These are phyloP conservation scores for Talaromyces sp. DNA, from an alignment of 2,329 filamentous ascomycete genomes.

Conservation along the genomic window DNA sequence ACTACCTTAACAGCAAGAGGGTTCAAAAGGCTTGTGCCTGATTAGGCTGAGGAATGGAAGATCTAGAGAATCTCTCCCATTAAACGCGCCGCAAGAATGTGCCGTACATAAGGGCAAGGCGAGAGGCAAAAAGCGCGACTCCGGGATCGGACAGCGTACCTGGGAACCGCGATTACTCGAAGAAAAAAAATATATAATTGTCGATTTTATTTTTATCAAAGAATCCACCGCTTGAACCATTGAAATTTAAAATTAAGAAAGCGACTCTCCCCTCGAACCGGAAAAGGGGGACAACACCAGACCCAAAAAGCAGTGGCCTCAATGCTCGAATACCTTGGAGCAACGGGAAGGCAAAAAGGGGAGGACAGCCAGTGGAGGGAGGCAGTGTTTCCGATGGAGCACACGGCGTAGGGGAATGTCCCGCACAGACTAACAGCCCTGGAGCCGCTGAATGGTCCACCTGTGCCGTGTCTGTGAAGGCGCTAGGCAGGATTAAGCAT, in stretches of 20 bases:
- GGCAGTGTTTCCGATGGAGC: conserved; percentile 5
- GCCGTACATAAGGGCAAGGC: too few species aligned
- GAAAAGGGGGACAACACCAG: conserved; percentile 18
- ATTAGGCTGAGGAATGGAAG: conserved; percentile 28
- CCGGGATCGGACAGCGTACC: conserved; percentile 13
- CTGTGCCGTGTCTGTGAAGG: conserved; percentile 26
- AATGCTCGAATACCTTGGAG: conserved; percentile 4
- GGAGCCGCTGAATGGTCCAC: conserved; percentile 17
- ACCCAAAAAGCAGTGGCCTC: conserved; percentile 27
- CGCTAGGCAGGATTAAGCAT: conserved; percentile 8
- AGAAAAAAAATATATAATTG: background rate
- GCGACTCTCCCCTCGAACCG: background rate
- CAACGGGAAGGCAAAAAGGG: conserved; percentile 1
- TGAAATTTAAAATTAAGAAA: too few species aligned
- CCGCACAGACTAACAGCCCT: conserved; percentile 13
- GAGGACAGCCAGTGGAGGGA: background rate
- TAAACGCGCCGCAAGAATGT: conserved; percentile 7
- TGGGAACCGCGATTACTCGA: background rate
- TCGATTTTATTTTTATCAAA: too few species aligned
- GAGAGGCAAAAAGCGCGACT: background rate
- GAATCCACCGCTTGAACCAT: too few species aligned
- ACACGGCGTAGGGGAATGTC: conserved; percentile 22
- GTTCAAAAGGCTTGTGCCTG: background rate
- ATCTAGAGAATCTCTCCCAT: conserved; percentile 19
- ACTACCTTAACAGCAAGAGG: too few species aligned